A percentile compares a stretch with the other conserved stretches of the same genome.
These are phyloP conservation scores for Clitopilus passeckerianus DNA, from an alignment of 768 basidiomycete genomes.

Conservation along the genomic window DNA sequence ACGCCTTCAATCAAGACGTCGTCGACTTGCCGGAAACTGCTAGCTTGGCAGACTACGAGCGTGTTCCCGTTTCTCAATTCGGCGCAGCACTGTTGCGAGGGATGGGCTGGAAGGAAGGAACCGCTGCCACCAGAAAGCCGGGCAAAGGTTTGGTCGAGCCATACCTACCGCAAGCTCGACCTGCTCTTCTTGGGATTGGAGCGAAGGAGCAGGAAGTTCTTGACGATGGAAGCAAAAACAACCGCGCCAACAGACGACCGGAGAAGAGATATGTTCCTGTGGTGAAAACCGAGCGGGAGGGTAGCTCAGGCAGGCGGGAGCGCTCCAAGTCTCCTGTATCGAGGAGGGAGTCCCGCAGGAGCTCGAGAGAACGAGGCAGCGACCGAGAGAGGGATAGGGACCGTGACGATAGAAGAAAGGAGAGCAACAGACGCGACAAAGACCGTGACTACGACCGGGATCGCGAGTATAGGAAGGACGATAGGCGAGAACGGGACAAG, in stretches of 20 bases:
- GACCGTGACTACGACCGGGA: slow-evolving; percentile 8
- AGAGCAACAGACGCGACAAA: slow-evolving; percentile 1
- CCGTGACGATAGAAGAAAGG: slow-evolving; percentile 10
- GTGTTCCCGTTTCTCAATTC: slow-evolving; percentile 89
- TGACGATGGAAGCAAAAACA: slow-evolving; percentile 63
- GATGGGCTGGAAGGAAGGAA: slow-evolving; percentile 94
- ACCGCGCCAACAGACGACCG: slow-evolving; percentile 36
- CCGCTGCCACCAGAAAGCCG: slow-evolving; percentile 60
- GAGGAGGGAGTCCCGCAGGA: slow-evolving; percentile 39
- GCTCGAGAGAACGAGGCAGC: slow-evolving; percentile 36
- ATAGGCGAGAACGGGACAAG: slow-evolving; percentile 18
- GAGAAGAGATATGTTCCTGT: slow-evolving; percentile 85
- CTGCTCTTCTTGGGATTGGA: slow-evolving; percentile 87
- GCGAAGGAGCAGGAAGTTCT: slow-evolving; percentile 81
- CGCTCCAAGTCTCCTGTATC: slow-evolving; percentile 35
- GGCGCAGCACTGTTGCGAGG: slow-evolving; percentile 90
- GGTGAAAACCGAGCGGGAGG: slow-evolving; percentile 59
- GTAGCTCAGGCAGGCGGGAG: slow-evolving; percentile 22
- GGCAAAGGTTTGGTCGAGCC: slow-evolving; percentile 67
- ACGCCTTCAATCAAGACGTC: slow-evolving; percentile 83
- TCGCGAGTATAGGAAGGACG: slow-evolving; percentile 15
- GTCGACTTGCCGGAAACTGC: slow-evolving; percentile 72
- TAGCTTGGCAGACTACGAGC: slow-evolving; percentile 80
- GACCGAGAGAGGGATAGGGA: slow-evolving; percentile 10
- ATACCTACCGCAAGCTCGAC: slow-evolving; percentile 77